Percentiles rank a stretch among this genome's conserved stretches.
These are phyloP conservation scores for Exophiala lecanii-corni DNA, from an alignment of 2,329 filamentous ascomycete genomes.

Conservation along the genomic window DNA sequence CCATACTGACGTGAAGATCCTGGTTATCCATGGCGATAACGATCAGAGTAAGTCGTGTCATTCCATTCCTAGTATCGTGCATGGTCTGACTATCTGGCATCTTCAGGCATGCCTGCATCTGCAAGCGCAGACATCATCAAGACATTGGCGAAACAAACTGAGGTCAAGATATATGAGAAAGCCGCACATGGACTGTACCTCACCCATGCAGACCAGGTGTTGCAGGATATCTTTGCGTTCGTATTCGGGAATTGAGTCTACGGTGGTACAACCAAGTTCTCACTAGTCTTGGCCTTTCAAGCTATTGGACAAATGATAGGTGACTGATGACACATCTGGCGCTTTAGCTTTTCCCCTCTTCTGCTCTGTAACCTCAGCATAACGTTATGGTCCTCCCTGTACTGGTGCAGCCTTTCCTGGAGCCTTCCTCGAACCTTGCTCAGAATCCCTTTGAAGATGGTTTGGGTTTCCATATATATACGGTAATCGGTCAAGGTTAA, in stretches of 20 bases:
- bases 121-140: slow-evolving; percentile 25
- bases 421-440: too few relatives aligned
- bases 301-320: too few relatives aligned
- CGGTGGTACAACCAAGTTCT: too few relatives aligned
- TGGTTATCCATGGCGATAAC: slow-evolving; percentile 29
- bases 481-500: too few relatives aligned
- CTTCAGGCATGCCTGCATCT: slow-evolving; percentile 27
- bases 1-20: slow-evolving; percentile 20
- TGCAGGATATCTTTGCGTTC: slow-evolving; percentile 24
- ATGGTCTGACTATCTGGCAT: not conserved
- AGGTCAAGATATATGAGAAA: slow-evolving; percentile 30
- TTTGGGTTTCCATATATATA: too few relatives aligned
- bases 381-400: slow-evolving; percentile 5
- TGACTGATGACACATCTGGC: too few relatives aligned
- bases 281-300: too few relatives aligned
- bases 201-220: slow-evolving; percentile 17
- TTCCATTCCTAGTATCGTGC: not conserved
- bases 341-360: too few relatives aligned
- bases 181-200: slow-evolving; percentile 29
- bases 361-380: not conserved
- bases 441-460: too few relatives aligned
- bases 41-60: slow-evolving; percentile 24
- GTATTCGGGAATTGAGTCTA: slow-evolving; percentile 7
- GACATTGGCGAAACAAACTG: slow-evolving; percentile 23
- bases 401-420: too few relatives aligned